Evolutionary conservation across 129 eudicot genomes (phyloP), one percentile per base, ranked within the genome.

Genomic region (Lactuca saligna): DNA sequence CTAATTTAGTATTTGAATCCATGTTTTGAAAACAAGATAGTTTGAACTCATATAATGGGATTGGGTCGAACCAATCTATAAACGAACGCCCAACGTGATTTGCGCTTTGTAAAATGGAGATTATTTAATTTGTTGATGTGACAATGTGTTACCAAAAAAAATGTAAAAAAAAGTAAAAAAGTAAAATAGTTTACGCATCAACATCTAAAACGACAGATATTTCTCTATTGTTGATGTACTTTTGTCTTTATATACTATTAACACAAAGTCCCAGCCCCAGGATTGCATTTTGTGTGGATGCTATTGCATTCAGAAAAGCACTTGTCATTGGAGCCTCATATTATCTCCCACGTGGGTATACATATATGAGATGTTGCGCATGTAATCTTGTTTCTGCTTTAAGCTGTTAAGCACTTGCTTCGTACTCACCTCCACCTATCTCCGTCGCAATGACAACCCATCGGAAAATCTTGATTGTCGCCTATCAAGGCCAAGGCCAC

Each of bases 401-500:
- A 35, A 35, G 38, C 38, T 4, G 38, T 35, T 0, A 35, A 35
- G 11, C 12, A 32, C 44, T 58, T 58, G 44, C 41, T 58, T 58
- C 2, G 8, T 58, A 16, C 63, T 3, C 17, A 37, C 11, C 73
- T 12, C 35, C 37, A n/a, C 59, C 72, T 16, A 7, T 44, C 72
- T 8, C 5, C 10, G 9, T 11, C 72, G 17, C 41, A 33, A 68
- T 68, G 73, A 54, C 54, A 20, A 4, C 3, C 37, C 54, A 55
- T 37, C 73, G 17, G 37, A 68, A 68, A 55, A 68, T 68, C 67
- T 71, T 82, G n/a, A 17, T 82, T 7, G 78, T 78, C 34, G 65
- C 81, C 31, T 73, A 72, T 73, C 54, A 76, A 14, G 76, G 67
- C 0, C 79, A 81, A 32, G 86, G 78, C 65, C 87, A 82, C 46